A percentile compares a stretch with the other conserved stretches of the same genome.
Evolutionary conservation across 2,329 filamentous ascomycete genomes (phyloP).

Genomic region (Didymosphaeria variabile): DNA sequence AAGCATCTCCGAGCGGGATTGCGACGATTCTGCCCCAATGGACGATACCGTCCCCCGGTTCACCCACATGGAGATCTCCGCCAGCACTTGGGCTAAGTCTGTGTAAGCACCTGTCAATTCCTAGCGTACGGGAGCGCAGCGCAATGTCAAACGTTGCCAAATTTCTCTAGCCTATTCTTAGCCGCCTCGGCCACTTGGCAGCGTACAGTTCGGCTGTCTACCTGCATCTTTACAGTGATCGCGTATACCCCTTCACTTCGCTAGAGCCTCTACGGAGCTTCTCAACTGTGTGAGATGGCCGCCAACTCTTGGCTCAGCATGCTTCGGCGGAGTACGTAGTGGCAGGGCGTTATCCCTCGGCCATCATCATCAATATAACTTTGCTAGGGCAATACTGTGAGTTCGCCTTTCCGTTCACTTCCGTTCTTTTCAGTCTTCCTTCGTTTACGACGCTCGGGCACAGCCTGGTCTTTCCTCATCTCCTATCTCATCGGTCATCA

Average conservation of each 20-base stretch:
- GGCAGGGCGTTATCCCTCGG: neutral
- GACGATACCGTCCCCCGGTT: neutral
- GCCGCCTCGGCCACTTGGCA: slow-evolving; percentile 16
- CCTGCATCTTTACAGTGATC: slow-evolving; percentile 4
- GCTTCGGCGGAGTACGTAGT: neutral
- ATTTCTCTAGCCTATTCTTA: slow-evolving; percentile 20
- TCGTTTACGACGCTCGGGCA: slow-evolving; percentile 14
- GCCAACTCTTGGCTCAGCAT: slow-evolving; percentile 9
- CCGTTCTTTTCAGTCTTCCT: slow-evolving; percentile 15
- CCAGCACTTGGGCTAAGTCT: neutral
- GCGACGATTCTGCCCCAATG: neutral
- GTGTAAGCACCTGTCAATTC: slow-evolving; percentile 24
- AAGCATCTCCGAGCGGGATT: slow-evolving; percentile 2
- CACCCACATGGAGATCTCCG: neutral
- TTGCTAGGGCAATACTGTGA: slow-evolving; percentile 11
- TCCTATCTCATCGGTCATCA: slow-evolving; percentile 11
- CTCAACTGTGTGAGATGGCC: slow-evolving; percentile 12
- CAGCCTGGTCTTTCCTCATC: slow-evolving; percentile 10
- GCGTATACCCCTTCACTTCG: slow-evolving; percentile 13
- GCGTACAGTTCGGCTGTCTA: neutral
- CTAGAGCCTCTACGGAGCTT: slow-evolving; percentile 6
- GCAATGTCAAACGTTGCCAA: slow-evolving; percentile 15
- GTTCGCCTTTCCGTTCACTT: slow-evolving; percentile 1
- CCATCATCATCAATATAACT: slow-evolving; percentile 15
- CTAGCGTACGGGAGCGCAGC: slow-evolving; percentile 15